phyloP scores from a whole-genome alignment of 2,329 filamentous ascomycete species.

The Blastomyces percursus region DNA sequence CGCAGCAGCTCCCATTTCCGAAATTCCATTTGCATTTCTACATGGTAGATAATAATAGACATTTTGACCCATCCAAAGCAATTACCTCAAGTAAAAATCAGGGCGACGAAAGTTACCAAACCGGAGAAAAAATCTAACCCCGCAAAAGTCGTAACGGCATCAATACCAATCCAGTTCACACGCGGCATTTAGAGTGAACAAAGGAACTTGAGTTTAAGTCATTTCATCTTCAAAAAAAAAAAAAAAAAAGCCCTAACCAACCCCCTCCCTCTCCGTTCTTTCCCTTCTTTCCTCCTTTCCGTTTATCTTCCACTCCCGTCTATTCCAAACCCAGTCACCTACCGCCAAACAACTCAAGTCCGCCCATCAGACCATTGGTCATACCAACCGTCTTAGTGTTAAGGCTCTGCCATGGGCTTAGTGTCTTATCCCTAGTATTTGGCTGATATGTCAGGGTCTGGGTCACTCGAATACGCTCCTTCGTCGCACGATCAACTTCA shows the following conservation, averaged over 20 bases:
- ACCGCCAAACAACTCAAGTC: constrained; percentile 2
- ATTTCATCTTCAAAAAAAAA: background rate
- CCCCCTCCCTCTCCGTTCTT: too few species aligned
- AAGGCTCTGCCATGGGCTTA: constrained; percentile 10
- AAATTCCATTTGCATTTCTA: background rate
- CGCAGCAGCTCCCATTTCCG: background rate
- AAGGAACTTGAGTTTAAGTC: background rate
- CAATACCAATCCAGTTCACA: background rate
- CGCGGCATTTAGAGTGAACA: background rate
- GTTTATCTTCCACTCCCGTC: background rate
- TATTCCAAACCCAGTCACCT: background rate
- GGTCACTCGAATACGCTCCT: constrained; percentile 13
- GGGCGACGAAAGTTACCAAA: background rate
- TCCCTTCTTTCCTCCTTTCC: background rate
- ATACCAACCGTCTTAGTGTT: background rate
- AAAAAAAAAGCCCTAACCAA: too few species aligned
- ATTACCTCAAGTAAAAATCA: background rate
- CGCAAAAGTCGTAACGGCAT: background rate
- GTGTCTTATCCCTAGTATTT: constrained; percentile 8
- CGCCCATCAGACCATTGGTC: background rate
- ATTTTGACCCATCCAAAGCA: background rate
- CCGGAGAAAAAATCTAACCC: background rate
- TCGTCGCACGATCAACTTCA: constrained; percentile 14
- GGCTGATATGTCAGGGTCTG: constrained; percentile 15
- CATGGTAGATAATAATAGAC: background rate